Evolutionary conservation across 2,329 filamentous ascomycete species (phyloP), one percentile per base, ranked within the genome.

Genomic region (Colletotrichum zoysiae): DNA sequence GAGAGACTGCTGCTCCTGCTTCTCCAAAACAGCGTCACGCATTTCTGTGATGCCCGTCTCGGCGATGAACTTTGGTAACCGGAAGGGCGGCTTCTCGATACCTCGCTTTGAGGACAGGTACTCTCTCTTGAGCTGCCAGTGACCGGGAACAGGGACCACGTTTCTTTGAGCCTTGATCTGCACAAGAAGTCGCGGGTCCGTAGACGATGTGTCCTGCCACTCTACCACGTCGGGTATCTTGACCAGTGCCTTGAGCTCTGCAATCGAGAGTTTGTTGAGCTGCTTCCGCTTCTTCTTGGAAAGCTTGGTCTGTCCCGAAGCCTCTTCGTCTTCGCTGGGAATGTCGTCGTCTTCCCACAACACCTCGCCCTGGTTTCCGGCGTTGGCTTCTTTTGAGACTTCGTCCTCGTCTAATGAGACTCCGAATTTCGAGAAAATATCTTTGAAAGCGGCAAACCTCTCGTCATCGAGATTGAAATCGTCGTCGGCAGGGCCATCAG

Each of bases 21-120:
- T 98, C 82, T 98, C 96, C 57, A 98, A 84, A 0, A 97, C 95
- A 3, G 96, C 95, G 80, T 98, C 96, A 75, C 96, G 92, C 96
- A 99, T 99, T 84, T 98, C 96, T 20, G 95, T 91, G 77, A 99
- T 99, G 44, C 96, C 96, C 2, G 96, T 99, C 79, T 98, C 96
- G 77, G 95, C 93, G 75, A 99, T 99, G 81, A 98, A 99, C 77
- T 95, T 96, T 1, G 96, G 96, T 20, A 99, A 88, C 35, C 94
- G 89, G 81, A 98, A 99, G 0, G 95, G 91, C 0, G 95, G 89
- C 83, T 99, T 99, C 82, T 99, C 96, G 72, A 99, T 94, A 83
- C 96, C 96, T 72, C 96, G 90, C 83, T 99, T 99, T 56, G 95
- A 98, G 0, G 95, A 98, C 3, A 99, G 86, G 79, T 99, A 99